Conservation (phyloP, 257 asterid genomes). For the Salvia rosmarinus region DNA sequence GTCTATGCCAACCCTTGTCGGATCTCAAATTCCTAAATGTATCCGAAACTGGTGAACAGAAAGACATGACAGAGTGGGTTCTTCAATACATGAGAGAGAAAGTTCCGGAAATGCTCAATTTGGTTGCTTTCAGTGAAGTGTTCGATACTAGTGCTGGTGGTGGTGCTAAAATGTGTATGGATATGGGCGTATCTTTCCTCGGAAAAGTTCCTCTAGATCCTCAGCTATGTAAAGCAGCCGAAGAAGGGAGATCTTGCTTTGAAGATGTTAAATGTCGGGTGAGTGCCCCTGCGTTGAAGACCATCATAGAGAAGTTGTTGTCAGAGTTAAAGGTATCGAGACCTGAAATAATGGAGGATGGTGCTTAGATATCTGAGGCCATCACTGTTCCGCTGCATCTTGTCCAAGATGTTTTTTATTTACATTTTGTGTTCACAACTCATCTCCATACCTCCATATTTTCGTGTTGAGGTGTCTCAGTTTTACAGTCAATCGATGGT, state of each 20-base stretch:
- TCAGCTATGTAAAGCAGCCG: constrained; percentile 86
- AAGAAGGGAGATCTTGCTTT: constrained; percentile 91
- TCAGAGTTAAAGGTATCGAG: constrained; percentile 45
- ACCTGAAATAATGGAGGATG: constrained; percentile 12
- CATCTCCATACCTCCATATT: background rate
- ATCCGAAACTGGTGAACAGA: constrained; percentile 54
- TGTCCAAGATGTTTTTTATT: no score
- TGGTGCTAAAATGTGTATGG: constrained; percentile 82
- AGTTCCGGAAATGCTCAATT: constrained; percentile 62
- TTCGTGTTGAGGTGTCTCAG: background rate
- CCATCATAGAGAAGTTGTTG: constrained; percentile 59
- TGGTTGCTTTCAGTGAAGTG: constrained; percentile 69
- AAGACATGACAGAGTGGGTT: constrained; percentile 66
- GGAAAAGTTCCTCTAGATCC: constrained; percentile 93
- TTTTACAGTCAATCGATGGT: background rate
- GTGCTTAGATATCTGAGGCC: background rate
- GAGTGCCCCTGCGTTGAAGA: constrained; percentile 70
- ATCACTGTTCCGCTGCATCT: no score
- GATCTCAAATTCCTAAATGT: constrained; percentile 56
- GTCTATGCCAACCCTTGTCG: constrained; percentile 65
- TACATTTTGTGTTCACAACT: background rate
- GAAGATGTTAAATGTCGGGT: constrained; percentile 52
- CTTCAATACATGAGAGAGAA: constrained; percentile 59
- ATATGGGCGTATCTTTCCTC: constrained; percentile 80
- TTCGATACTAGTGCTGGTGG: constrained; percentile 89